These are phyloP conservation scores for Kwoniella mangroviensis DNA, from an alignment of 768 basidiomycete genomes.

Conservation along the genomic window DNA sequence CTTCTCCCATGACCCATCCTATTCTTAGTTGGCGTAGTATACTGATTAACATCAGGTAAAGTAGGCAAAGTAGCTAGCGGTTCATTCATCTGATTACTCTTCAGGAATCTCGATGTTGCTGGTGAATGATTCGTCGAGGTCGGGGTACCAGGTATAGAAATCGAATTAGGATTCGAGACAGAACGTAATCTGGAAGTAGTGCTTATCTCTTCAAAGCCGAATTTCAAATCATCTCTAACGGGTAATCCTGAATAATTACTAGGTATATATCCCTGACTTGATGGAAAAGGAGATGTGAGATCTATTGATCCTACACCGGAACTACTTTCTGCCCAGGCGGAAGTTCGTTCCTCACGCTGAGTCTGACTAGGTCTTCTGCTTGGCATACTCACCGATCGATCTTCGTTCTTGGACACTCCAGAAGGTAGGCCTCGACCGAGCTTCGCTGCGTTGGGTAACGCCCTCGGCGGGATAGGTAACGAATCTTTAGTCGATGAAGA, in stretches of 20 bases:
- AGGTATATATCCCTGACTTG: slow-evolving; percentile 11
- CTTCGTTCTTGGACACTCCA: slow-evolving; percentile 8
- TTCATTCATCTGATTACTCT: slow-evolving; percentile 2
- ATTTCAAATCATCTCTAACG: not conserved
- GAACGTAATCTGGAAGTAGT: slow-evolving; percentile 20
- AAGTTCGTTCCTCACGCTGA: slow-evolving; percentile 1
- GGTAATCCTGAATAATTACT: slow-evolving; percentile 6
- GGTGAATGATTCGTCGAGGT: slow-evolving; percentile 8
- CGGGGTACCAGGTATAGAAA: slow-evolving; percentile 1
- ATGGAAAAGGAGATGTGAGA: slow-evolving; percentile 20
- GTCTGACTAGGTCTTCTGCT: not conserved
- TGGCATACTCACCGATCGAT: slow-evolving; percentile 16
- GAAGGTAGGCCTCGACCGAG: slow-evolving; percentile 35
- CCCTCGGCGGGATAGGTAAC: slow-evolving; percentile 51
- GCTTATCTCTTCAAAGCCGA: slow-evolving; percentile 17
- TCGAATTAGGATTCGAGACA: slow-evolving; percentile 5
- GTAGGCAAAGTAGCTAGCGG: slow-evolving; percentile 22
- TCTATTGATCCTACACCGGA: slow-evolving; percentile 6
- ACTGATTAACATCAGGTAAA: slow-evolving; percentile 21
- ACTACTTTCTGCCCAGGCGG: slow-evolving; percentile 9
- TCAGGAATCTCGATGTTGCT: slow-evolving; percentile 14
- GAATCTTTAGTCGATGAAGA: slow-evolving; percentile 29
- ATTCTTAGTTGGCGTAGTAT: slow-evolving; percentile 6
- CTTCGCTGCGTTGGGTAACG: slow-evolving; percentile 29
- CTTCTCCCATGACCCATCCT: slow-evolving; percentile 14